Base-by-base conservation (phyloP, 306 rosid genomes). In the Purshia tridentata region DNA sequence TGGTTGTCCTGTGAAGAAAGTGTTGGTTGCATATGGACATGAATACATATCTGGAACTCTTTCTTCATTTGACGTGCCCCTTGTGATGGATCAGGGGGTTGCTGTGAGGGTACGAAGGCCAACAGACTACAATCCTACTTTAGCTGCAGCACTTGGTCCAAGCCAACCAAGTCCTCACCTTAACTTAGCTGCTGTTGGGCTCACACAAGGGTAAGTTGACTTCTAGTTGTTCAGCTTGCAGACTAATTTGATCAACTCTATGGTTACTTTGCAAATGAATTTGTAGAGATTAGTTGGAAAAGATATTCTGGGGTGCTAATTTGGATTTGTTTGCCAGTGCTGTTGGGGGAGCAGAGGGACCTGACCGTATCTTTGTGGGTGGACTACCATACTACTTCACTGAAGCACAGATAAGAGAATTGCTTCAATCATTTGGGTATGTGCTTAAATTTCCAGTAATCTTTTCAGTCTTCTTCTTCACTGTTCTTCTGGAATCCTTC, bases 71-170 rank as follows among this genome's bases (percentile, higher is more conserved):
- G 68, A 69, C 63, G 37, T 66, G 54, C 57, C 65, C 63, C 59
- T 74, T 72, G 70, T 82, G 65, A 58, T 75, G 64, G 66, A 56
- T 73, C 78, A 90, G 97, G 97, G 93, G 70, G 93, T 85, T 77
- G 81, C 97, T 81, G 97, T 91, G 72, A 83, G 89, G 86, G 94
- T 91, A 50, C 88, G 94, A 54, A 91, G 97, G 83, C 94, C 97
- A 52, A 88, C 90, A 11, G 97, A 91, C 72, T 91, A 91, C 78
- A 91, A 88, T 68, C 94, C 97, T 78, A 74, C 94, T 41, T 71
- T 91, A 47, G 94, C 97, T 77, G 97, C 94, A 15, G 72, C 75
- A 64, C 89, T 91, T 74, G 97, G 97, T 85, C 97, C 97, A 9
- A 80, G 87, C 78, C 97, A 88, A 78, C 89, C 97, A 19, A 91